Conservation (phyloP, 306 rosid genomes). For the Fagus crenata region DNA sequence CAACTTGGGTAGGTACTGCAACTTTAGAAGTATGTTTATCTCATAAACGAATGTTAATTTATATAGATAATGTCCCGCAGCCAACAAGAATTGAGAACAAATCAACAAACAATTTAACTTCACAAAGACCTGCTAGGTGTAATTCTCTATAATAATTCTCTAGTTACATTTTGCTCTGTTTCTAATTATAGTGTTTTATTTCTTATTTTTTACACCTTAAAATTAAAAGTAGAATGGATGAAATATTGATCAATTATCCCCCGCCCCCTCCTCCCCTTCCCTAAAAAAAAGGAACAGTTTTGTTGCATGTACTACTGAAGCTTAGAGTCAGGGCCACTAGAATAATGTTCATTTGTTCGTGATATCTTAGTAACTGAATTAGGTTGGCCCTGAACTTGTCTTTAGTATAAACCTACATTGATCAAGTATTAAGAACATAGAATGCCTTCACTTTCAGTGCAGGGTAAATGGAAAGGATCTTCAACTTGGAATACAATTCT, state of each 20-base stretch:
- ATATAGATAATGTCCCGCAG: neutral
- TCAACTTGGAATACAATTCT: conserved; percentile 59
- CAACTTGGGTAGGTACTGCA: conserved; percentile 65
- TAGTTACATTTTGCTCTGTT: neutral
- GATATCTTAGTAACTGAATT: conserved; percentile 12
- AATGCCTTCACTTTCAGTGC: conserved; percentile 59
- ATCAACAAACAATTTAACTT: neutral
- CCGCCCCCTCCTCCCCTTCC: neutral
- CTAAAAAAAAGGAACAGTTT: neutral
- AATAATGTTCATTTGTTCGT: neutral
- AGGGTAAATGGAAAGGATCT: conserved; percentile 85
- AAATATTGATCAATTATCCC: neutral
- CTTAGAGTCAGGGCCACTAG: neutral
- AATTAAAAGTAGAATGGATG: neutral
- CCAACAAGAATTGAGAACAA: neutral
- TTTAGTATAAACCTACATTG: neutral
- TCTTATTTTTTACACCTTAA: neutral
- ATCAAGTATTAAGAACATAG: conserved; percentile 1
- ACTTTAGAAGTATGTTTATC: conserved; percentile 10
- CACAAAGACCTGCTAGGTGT: neutral
- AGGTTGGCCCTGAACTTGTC: conserved; percentile 13
- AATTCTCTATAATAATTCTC: neutral
- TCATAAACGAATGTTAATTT: neutral
- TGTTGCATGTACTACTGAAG: neutral
- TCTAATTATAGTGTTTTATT: neutral